Evolutionary conservation across 2,329 filamentous ascomycete genomes (phyloP), one percentile per base, ranked within the genome.

Genomic region (Rhynchosporium agropyri): DNA sequence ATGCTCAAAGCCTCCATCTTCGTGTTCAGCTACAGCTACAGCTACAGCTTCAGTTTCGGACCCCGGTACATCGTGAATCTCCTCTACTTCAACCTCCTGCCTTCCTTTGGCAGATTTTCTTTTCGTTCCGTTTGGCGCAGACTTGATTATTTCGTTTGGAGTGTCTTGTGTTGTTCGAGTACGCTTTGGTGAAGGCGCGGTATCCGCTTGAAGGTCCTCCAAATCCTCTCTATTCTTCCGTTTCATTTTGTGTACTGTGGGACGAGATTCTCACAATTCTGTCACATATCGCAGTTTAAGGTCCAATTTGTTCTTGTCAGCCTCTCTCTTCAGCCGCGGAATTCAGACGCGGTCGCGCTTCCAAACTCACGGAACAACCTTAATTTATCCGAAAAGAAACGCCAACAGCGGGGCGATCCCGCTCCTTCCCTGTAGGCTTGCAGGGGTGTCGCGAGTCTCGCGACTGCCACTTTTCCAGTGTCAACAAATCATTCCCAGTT

Each of bases 401-500:
- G 63, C 68, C 67, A 68, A 63, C 55, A 46, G 53, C 65, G 63
- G 62, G 56, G 62, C 20, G 31, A 45, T 46, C 57, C 65, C 64
- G 62, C 63, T 63, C 50, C n/a, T 65, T 38, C 65, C 63, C 46
- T 61, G 50, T 31, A 48, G 40, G 60, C 28, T 26, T 53, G 51
- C 63, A 67, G 50, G 64, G 63, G 53, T 66, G 45, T 58, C 66
- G 63, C 66, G 66, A 60, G 53, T 66, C 40, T 58, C 66, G 63
- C 66, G 66, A 60, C 58, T 59, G 28, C 40, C 28, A 20, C 46
- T 45, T 59, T 62, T 59, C 60, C 43, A 54, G 67, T 65, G 67
- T 71, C 68, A 71, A 71, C 68, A 71, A 70, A 67, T 42, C 40
- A 36, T 13, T 28, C 31, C 36, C 9, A 40, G 20, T 15, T 38